A percentile compares a stretch with the other conserved stretches of the same genome.
Conservation (phyloP, 306 rosid genomes). For the Myrica gale region DNA sequence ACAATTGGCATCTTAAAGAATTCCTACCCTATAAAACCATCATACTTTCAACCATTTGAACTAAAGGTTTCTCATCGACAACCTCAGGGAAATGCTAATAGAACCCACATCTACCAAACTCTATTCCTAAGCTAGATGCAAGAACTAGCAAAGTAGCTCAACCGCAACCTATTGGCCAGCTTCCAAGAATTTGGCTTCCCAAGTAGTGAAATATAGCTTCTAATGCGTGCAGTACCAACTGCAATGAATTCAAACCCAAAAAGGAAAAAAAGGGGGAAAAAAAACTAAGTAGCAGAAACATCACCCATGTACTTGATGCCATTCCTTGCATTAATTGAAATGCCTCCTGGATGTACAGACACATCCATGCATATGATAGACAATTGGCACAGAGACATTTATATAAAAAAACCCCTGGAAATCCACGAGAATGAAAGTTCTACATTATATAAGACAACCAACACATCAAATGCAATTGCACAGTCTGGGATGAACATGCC, state of each 20-base stretch:
- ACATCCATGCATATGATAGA: background rate
- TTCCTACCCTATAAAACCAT: constrained; percentile 2
- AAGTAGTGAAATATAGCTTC: background rate
- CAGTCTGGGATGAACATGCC: background rate
- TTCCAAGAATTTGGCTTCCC: too few species aligned
- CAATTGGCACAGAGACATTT: background rate
- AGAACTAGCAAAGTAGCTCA: background rate
- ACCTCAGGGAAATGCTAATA: background rate
- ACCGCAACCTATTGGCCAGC: background rate
- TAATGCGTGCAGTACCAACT: background rate
- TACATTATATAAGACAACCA: background rate
- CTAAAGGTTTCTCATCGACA: background rate
- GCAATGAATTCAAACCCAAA: background rate
- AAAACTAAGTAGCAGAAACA: background rate
- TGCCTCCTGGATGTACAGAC: background rate
- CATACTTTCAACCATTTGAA: constrained; percentile 16
- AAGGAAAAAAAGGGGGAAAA: background rate
- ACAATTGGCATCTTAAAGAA: constrained; percentile 1
- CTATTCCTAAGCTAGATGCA: background rate
- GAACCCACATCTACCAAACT: background rate
- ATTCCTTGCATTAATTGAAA: background rate
- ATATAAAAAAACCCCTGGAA: background rate
- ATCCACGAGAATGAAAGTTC: background rate
- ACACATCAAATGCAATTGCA: background rate
- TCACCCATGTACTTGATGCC: background rate